A percentile compares a stretch with the other conserved stretches of the same genome.
Evolutionary conservation across 345 rosid genomes (phyloP).

Genomic region (Hevea brasiliensis): DNA sequence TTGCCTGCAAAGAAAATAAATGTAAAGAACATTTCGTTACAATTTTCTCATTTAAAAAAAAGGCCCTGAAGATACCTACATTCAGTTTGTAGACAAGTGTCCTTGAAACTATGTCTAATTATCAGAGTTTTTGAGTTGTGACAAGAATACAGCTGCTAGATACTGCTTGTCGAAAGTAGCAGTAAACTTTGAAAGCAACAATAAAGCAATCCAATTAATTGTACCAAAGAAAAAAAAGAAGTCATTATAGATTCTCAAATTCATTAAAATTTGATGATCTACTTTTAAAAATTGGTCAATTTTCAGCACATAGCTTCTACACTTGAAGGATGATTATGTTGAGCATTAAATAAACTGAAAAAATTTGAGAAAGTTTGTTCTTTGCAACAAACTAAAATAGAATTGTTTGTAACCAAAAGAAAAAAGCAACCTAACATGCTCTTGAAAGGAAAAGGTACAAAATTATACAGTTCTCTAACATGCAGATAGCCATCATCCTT

Average conservation of each 20-base stretch:
- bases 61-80: neutral
- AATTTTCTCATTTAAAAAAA: neutral
- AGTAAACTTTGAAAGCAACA: neutral
- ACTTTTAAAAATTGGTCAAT: neutral
- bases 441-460: neutral
- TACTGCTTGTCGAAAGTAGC: neutral
- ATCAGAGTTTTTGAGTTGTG: neutral
- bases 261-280: neutral
- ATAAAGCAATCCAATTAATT: neutral
- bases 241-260: neutral
- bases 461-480: slow-evolving; percentile 66
- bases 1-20: slow-evolving; percentile 55
- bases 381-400: neutral
- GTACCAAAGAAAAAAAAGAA: neutral
- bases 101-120: neutral
- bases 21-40: neutral
- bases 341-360: neutral
- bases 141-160: neutral
- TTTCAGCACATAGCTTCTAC: neutral
- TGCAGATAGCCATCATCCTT: slow-evolving; percentile 74
- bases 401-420: neutral
- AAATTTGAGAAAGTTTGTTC: neutral
- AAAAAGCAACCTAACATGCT: neutral
- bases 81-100: neutral
- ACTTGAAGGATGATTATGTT: neutral